These are phyloP conservation scores for Suhomyces terraborum DNA, from an alignment of 1,139 yeast species.

Conservation along the genomic window DNA sequence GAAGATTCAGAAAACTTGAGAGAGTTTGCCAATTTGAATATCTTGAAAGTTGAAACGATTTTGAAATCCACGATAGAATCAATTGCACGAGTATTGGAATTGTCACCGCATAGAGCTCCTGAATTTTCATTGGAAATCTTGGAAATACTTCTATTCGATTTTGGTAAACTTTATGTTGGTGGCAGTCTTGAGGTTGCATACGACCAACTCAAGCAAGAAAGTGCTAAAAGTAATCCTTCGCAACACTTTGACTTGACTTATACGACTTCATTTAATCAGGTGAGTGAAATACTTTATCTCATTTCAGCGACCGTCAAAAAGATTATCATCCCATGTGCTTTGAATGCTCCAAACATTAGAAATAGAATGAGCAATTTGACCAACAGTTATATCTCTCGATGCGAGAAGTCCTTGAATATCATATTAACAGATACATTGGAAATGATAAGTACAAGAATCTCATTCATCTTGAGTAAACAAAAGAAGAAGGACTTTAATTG, in stretches of 20 bases:
- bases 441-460: conserved; percentile 49
- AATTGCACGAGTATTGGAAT: conserved; percentile 73
- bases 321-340: conserved; percentile 71
- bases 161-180: conserved; percentile 75
- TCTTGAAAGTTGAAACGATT: conserved; percentile 60
- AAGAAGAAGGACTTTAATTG: conserved; percentile 60
- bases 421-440: conserved; percentile 63
- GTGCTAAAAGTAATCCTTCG: conserved; percentile 26
- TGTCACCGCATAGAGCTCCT: conserved; percentile 64
- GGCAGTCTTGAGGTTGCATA: conserved; percentile 74
- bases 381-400: conserved; percentile 64
- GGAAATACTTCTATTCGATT: conserved; percentile 65
- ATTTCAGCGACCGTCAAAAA: conserved; percentile 72
- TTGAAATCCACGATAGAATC: conserved; percentile 78
- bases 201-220: conserved; percentile 38
- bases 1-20: conserved; percentile 25
- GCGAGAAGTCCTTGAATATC: conserved; percentile 69
- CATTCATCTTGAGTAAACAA: conserved; percentile 57
- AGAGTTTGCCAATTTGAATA: conserved; percentile 37
- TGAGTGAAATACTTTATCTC: conserved; percentile 65
- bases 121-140: conserved; percentile 67
- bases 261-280: conserved; percentile 53
- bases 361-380: conserved; percentile 64
- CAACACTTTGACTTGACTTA: conserved; percentile 44
- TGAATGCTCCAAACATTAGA: conserved; percentile 61